A percentile compares a stretch with the other conserved stretches of the same genome.
These are phyloP conservation scores for Endocalyx cinctus DNA, from an alignment of 2,329 filamentous ascomycete genomes.

Conservation along the genomic window DNA sequence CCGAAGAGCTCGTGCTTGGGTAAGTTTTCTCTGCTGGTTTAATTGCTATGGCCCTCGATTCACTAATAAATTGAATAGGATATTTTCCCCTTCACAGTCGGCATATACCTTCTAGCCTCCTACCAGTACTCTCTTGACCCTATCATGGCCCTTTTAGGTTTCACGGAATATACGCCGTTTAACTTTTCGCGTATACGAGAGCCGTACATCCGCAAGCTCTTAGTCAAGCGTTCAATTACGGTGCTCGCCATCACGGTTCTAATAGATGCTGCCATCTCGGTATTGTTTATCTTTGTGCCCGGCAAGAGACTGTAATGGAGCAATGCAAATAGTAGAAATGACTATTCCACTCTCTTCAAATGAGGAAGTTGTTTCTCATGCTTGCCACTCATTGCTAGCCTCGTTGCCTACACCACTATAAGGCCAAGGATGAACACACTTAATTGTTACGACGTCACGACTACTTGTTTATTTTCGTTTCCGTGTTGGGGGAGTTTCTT, in stretches of 20 bases:
- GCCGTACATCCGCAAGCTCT: conserved; percentile 81
- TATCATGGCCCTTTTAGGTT: conserved; percentile 79
- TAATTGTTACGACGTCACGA: conserved; percentile 25
- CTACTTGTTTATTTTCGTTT: conserved; percentile 9
- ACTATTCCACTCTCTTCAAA: too few species aligned
- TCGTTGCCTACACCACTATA: too few species aligned
- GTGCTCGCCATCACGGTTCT: conserved; percentile 71
- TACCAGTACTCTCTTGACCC: conserved; percentile 97
- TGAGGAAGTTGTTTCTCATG: too few species aligned
- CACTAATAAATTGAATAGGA: conserved; percentile 31
- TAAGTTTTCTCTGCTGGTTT: too few species aligned
- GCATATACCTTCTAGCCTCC: conserved; percentile 81
- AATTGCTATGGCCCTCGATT: conserved; percentile 9
- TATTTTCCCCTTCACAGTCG: conserved; percentile 87
- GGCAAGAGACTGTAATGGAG: conserved; percentile 66
- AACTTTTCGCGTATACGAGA: conserved; percentile 84
- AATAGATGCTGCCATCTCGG: conserved; percentile 75
- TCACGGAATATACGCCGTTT: conserved; percentile 95
- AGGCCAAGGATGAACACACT: too few species aligned
- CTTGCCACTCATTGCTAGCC: too few species aligned
- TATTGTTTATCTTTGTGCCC: conserved; percentile 92
- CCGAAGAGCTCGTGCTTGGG: conserved; percentile 74
- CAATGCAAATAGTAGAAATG: not conserved
- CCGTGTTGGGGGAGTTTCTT: too few species aligned
- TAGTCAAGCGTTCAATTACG: conserved; percentile 78